Evolutionary conservation across 2,329 filamentous ascomycete species (phyloP), one percentile per base, ranked within the genome.

Genomic region (Rhytidhysteron rufulum): DNA sequence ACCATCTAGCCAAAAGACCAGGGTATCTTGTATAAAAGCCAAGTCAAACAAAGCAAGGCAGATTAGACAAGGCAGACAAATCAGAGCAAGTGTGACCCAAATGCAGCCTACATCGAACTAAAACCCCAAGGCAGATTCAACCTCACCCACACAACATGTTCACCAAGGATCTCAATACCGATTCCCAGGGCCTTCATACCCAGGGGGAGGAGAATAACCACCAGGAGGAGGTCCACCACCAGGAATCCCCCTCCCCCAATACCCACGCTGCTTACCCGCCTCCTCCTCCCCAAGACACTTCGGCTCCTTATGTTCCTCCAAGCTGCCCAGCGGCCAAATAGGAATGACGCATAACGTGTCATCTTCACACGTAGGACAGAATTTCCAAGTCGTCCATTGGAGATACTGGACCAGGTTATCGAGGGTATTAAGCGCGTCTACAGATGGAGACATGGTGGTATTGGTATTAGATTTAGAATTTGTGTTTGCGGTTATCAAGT

Each of bases 341-440:
- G 79, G 79, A n/a, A 83, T 66, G 33, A 78, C 72, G 45, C 80
- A 80, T 3, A 81, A 58, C 57, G 84, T 73, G 32, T 77, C 69
- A 6, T 68, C 65, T 0, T 51, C 58, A 52, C 82, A 85, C 1
- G 69, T 67, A 5, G 67, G 63, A 37, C 78, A 79, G 36, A 73
- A 68, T 49, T 78, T 81, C 79, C 79, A 84, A 0, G 62, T 70
- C 3, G 77, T 71, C 82, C 82, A 85, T 5, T 68, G 67, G 2
- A 85, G 65, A 41, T 73, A 74, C 1, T 60, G 45, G 16, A 75
- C 70, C 13, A 85, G 54, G 0, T 58, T 47, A 5, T 60, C 49
- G 13, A 77, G 46, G 2, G 51, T 48, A 3, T 53, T 43, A 3
- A 67, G 38, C 0, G 66, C 67, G 29, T 53, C 52, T 4, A 27